Conservation (phyloP, 352 stramenopile genomes). For the Phytophthora crassamura region DNA sequence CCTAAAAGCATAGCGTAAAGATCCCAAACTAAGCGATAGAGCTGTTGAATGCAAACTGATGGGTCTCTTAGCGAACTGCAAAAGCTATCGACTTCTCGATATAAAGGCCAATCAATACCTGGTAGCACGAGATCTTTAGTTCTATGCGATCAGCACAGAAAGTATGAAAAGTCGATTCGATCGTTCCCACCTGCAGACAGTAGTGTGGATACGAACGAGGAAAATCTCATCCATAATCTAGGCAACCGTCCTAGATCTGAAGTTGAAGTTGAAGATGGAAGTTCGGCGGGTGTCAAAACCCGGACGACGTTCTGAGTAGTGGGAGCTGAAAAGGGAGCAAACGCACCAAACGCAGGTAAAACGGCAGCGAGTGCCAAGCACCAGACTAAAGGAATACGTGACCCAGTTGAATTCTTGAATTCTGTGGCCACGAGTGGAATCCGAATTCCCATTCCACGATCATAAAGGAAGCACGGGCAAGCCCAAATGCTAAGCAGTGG, state of each 20-base stretch:
- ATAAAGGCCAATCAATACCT: slow-evolving; percentile 15
- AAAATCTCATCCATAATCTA: background rate
- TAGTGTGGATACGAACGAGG: background rate
- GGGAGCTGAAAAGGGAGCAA: background rate
- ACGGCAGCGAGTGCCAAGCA: background rate
- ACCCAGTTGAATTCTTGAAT: background rate
- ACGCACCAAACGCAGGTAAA: background rate
- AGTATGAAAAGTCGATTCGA: background rate
- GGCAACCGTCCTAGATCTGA: background rate
- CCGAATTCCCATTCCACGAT: background rate
- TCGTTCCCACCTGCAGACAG: slow-evolving; percentile 3
- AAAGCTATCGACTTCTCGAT: slow-evolving; percentile 13
- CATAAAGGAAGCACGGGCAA: slow-evolving; percentile 12
- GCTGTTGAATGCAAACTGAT: slow-evolving; percentile 10
- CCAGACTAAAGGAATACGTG: background rate
- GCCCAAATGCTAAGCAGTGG: slow-evolving; percentile 10
- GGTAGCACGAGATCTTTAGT: slow-evolving; percentile 11
- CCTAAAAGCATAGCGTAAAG: slow-evolving; percentile 12
- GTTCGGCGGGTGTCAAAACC: background rate
- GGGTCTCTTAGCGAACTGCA: slow-evolving; percentile 7
- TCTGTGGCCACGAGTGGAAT: background rate
- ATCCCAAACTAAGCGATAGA: slow-evolving; percentile 9
- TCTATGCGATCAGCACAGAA: background rate
- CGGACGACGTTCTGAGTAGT: background rate
- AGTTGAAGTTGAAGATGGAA: background rate